phyloP scores from a whole-genome alignment of 2,329 filamentous ascomycete species.

The Verticillium nubilum region DNA sequence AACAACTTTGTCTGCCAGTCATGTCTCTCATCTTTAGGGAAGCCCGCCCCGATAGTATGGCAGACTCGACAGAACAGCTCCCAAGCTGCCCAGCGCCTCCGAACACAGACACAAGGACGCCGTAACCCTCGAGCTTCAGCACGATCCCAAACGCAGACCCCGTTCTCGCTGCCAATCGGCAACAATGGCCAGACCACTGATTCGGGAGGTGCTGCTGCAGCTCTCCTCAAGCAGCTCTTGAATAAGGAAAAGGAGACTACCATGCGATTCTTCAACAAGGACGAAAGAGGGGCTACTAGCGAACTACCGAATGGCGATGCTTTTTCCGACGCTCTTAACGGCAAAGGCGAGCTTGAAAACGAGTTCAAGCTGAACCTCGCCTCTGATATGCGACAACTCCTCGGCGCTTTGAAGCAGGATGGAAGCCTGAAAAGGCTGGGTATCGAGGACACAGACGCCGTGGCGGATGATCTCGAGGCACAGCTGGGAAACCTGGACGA shows the following conservation, averaged over 20 bases:
- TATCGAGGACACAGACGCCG: conserved; percentile 41
- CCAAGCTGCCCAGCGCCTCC: conserved; percentile 10
- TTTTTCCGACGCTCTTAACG: conserved; percentile 32
- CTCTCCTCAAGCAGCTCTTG: conserved; percentile 16
- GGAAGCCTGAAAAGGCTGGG: conserved; percentile 24
- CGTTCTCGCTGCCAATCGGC: background rate
- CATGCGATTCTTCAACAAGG: conserved; percentile 45
- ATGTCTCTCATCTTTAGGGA: conserved; percentile 25
- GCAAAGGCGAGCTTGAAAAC: conserved; percentile 20
- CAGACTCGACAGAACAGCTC: conserved; percentile 26
- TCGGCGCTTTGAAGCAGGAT: conserved; percentile 18
- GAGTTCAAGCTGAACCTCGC: conserved; percentile 17
- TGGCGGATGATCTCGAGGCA: conserved; percentile 20
- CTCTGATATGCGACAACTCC: conserved; percentile 19
- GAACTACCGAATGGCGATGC: conserved; percentile 33
- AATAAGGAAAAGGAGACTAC: conserved; percentile 11
- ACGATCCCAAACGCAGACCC: conserved; percentile 1
- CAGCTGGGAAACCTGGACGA: conserved; percentile 16
- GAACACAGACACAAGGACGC: conserved; percentile 6
- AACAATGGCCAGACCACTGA: background rate
- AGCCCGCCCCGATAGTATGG: conserved; percentile 19
- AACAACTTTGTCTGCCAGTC: conserved; percentile 31
- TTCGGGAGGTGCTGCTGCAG: conserved; percentile 3
- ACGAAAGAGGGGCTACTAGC: conserved; percentile 27
- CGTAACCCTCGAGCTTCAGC: conserved; percentile 10